A percentile compares a stretch with the other conserved stretches of the same genome.
phyloP scores from a whole-genome alignment of 495 filamentous ascomycete species.

The Glutinoglossum americanum region DNA sequence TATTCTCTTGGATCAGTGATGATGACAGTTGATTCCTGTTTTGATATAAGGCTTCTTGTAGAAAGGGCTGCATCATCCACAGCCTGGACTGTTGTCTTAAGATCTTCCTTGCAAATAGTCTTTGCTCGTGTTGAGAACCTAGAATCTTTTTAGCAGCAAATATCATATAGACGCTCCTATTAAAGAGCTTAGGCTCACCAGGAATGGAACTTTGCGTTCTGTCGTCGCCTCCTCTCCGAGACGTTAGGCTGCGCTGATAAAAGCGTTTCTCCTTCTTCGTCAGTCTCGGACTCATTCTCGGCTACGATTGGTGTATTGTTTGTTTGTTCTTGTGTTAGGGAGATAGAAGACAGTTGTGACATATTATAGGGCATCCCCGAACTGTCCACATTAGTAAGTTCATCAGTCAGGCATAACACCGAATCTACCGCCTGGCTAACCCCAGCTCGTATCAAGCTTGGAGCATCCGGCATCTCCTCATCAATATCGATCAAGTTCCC shows the following conservation, averaged over 20 bases:
- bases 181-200: neutral
- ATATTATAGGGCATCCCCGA: neutral
- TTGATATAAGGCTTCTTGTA: slow-evolving; percentile 23
- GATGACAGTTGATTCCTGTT: slow-evolving; percentile 26
- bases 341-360: too few species aligned
- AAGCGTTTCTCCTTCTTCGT: neutral
- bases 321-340: neutral
- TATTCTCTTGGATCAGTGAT: slow-evolving; percentile 70
- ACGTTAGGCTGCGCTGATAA: neutral
- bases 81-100: slow-evolving; percentile 10
- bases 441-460: too few species aligned
- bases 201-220: neutral
- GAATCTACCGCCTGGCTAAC: too few species aligned
- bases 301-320: neutral
- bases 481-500: too few species aligned
- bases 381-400: neutral
- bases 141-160: slow-evolving; percentile 10
- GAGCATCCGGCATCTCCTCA: too few species aligned
- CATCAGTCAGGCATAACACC: too few species aligned
- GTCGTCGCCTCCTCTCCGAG: neutral
- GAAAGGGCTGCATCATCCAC: slow-evolving; percentile 20
- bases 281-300: neutral
- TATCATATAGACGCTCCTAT: neutral
- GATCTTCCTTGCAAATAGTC: slow-evolving; percentile 14
- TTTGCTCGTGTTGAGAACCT: slow-evolving; percentile 24